A percentile compares a stretch with the other conserved stretches of the same genome.
These are phyloP conservation scores for Epichloe elymi DNA, from an alignment of 2,329 filamentous ascomycete species.

Conservation along the genomic window DNA sequence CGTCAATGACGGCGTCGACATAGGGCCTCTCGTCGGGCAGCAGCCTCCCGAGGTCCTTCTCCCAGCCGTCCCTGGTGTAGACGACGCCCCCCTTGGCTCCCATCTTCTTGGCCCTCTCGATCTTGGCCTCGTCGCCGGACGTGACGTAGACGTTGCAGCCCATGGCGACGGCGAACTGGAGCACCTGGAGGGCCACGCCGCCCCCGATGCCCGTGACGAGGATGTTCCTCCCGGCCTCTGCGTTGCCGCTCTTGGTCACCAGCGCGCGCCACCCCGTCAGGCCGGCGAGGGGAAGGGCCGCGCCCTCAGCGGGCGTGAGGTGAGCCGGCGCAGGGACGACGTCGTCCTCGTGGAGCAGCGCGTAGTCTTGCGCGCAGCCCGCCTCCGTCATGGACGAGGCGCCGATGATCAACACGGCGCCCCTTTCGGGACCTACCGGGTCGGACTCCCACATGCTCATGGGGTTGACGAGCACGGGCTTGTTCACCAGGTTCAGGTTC, in stretches of 20 bases:
- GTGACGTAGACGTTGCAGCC: slow-evolving; percentile 75
- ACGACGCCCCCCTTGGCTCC: slow-evolving; percentile 76
- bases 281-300: slow-evolving; percentile 74
- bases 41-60: slow-evolving; percentile 53
- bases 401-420: slow-evolving; percentile 48
- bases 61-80: slow-evolving; percentile 72
- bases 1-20: slow-evolving; percentile 78
- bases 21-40: slow-evolving; percentile 54
- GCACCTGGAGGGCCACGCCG: slow-evolving; percentile 70
- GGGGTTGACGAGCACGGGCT: slow-evolving; percentile 68
- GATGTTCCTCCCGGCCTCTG: slow-evolving; percentile 54
- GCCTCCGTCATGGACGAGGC: slow-evolving; percentile 46
- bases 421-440: slow-evolving; percentile 59
- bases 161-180: slow-evolving; percentile 65
- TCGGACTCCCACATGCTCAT: slow-evolving; percentile 62
- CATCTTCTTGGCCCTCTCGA: slow-evolving; percentile 54
- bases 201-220: slow-evolving; percentile 87
- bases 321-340: slow-evolving; percentile 61
- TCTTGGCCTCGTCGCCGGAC: slow-evolving; percentile 60
- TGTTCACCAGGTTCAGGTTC: slow-evolving; percentile 38
- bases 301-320: slow-evolving; percentile 59
- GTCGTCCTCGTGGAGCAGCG: slow-evolving; percentile 56
- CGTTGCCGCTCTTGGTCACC: slow-evolving; percentile 56
- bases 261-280: slow-evolving; percentile 81
- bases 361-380: slow-evolving; percentile 64